Conservation (phyloP, 257 asterid genomes). For the Nicotiana tomentosiformis region DNA sequence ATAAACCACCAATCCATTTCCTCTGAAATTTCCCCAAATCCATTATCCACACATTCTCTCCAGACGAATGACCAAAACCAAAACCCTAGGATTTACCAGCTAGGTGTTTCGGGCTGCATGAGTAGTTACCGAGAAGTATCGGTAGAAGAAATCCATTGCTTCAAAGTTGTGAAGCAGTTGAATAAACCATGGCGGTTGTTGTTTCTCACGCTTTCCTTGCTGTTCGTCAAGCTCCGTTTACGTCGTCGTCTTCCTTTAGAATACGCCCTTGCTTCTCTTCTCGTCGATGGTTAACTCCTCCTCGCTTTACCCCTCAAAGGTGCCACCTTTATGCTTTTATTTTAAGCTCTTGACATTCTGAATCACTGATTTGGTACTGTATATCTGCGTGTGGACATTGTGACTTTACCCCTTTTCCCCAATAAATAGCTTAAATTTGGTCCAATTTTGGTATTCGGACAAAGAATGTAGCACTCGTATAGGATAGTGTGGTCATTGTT, state of each 20-base stretch:
- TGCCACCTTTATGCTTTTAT: constrained; percentile 10
- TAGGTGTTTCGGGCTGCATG: constrained; percentile 39
- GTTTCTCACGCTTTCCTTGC: constrained; percentile 31
- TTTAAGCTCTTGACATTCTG: neutral
- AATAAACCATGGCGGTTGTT: constrained; percentile 26
- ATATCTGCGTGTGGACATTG: neutral
- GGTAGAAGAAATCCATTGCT: constrained; percentile 18
- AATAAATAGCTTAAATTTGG: constrained; percentile 7
- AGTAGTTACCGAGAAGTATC: constrained; percentile 27
- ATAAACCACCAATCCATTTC: neutral
- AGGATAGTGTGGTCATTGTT: neutral
- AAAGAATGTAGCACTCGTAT: neutral
- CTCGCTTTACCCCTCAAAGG: constrained; percentile 35
- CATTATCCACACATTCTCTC: neutral
- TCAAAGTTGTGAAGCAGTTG: constrained; percentile 26
- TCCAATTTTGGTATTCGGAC: neutral
- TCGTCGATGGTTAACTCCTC: constrained; percentile 52
- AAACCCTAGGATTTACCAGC: constrained; percentile 2
- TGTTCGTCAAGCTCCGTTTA: constrained; percentile 23
- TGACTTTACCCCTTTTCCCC: neutral
- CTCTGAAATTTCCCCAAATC: neutral
- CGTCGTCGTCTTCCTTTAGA: constrained; percentile 37
- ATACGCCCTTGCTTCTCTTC: constrained; percentile 31
- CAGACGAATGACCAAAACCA: neutral
- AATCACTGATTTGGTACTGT: neutral